Evolutionary conservation across 192 early-diverging fungal genomes (phyloP).

Genomic region (Podila clonocystis): DNA sequence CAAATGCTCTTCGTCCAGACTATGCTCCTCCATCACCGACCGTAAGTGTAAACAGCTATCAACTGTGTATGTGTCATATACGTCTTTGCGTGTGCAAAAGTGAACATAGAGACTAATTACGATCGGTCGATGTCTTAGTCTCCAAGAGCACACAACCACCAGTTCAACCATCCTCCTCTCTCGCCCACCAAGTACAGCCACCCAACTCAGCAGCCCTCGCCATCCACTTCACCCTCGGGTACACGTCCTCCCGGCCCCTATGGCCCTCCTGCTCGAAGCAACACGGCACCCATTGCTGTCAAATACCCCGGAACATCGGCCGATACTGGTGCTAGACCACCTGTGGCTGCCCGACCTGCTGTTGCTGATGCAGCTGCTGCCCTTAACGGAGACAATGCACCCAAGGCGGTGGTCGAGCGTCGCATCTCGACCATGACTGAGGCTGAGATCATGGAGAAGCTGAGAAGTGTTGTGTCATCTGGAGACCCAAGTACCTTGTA

Average conservation of each 20-base stretch:
- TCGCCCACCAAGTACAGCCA: constrained; percentile 24
- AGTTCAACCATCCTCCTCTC: constrained; percentile 9
- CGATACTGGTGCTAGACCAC: constrained; percentile 16
- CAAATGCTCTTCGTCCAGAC: constrained; percentile 23
- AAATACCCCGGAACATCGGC: constrained; percentile 11
- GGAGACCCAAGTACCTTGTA: constrained; percentile 94
- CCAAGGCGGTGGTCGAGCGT: constrained; percentile 69
- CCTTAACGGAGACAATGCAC: constrained; percentile 34
- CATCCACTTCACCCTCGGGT: constrained; percentile 25
- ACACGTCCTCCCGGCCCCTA: constrained; percentile 32
- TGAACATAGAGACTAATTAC: not conserved
- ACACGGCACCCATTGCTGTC: constrained; percentile 12
- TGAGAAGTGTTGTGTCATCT: constrained; percentile 89
- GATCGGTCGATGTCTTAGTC: constrained; percentile 8
- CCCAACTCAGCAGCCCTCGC: constrained; percentile 30
- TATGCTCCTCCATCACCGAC: constrained; percentile 46
- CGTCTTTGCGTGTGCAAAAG: not conserved
- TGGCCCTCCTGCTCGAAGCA: constrained; percentile 23
- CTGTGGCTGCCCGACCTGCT: constrained; percentile 16
- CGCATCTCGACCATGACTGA: constrained; percentile 92
- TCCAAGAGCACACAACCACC: constrained; percentile 29
- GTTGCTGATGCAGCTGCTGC: constrained; percentile 47
- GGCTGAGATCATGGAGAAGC: constrained; percentile 93
- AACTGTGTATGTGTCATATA: not conserved
- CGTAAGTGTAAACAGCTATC: constrained; percentile 17